Conservation (phyloP, 257 asterid genomes). For the Nicotiana noctiflora region DNA sequence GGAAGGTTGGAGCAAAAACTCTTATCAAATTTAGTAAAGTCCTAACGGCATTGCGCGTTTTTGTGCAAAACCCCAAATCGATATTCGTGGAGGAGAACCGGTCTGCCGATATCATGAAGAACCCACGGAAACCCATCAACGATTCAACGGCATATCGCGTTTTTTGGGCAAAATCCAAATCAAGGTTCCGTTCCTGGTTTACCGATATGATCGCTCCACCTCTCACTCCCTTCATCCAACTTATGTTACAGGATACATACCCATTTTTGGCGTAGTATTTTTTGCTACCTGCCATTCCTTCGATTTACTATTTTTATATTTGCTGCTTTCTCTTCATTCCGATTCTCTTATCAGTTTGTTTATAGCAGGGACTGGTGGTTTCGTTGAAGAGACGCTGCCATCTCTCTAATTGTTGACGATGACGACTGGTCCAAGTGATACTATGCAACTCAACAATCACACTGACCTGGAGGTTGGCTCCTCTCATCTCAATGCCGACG, state of each 20-base stretch:
- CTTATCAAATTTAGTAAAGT: neutral
- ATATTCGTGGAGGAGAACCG: neutral
- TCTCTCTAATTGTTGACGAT: slow-evolving; percentile 26
- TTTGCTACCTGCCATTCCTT: neutral
- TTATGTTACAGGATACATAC: too few species aligned
- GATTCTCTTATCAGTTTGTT: neutral
- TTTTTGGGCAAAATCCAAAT: neutral
- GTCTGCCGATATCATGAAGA: neutral
- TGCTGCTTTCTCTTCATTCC: neutral
- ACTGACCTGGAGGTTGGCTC: slow-evolving; percentile 40
- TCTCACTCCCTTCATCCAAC: neutral
- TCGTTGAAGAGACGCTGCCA: slow-evolving; percentile 54
- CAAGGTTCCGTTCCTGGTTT: neutral
- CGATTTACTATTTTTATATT: neutral
- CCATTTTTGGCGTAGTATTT: too few species aligned
- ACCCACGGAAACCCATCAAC: neutral
- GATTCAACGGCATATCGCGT: neutral
- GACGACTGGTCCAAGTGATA: slow-evolving; percentile 10
- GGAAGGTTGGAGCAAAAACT: too few species aligned
- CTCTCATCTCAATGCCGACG: slow-evolving; percentile 2
- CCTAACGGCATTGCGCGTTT: neutral
- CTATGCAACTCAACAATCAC: slow-evolving; percentile 12
- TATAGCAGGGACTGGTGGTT: slow-evolving; percentile 32
- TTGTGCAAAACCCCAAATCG: neutral
- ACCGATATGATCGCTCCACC: neutral